phyloP scores from a whole-genome alignment of 305 asterid species.

The Fraxinus latifolia region DNA sequence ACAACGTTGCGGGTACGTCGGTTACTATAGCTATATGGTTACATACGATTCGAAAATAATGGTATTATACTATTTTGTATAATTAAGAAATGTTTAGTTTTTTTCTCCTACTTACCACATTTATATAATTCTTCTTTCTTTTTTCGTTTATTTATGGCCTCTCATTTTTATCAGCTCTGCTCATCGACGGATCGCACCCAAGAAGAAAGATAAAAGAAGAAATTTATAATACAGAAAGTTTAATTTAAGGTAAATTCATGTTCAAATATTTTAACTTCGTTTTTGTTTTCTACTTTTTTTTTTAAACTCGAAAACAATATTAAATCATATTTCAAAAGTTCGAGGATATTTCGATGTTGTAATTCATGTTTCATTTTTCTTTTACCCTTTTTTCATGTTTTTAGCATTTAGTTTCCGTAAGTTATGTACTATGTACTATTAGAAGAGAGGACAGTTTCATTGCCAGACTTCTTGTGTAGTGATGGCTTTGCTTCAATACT shows the following conservation, averaged over 20 bases:
- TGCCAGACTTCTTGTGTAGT: neutral
- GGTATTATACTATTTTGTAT: neutral
- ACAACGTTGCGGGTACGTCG: conserved; percentile 32
- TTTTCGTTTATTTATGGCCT: neutral
- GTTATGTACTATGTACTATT: neutral
- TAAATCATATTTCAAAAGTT: neutral
- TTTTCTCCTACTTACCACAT: neutral
- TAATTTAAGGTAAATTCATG: neutral
- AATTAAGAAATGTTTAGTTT: neutral
- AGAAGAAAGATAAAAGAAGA: conserved; percentile 22
- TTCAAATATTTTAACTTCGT: neutral
- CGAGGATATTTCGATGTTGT: neutral
- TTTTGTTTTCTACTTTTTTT: neutral
- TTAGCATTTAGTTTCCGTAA: neutral
- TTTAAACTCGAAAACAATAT: neutral
- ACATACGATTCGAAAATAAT: neutral
- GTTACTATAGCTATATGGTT: neutral
- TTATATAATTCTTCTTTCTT: neutral
- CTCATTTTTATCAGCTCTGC: conserved; percentile 5
- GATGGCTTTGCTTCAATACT: neutral
- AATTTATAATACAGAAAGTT: neutral
- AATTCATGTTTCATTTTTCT: neutral
- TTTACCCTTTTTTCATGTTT: neutral
- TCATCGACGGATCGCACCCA: conserved; percentile 30
- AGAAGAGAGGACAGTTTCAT: neutral